Conservation (phyloP, 2,329 filamentous ascomycete genomes). For the Juglanconis sp. region DNA sequence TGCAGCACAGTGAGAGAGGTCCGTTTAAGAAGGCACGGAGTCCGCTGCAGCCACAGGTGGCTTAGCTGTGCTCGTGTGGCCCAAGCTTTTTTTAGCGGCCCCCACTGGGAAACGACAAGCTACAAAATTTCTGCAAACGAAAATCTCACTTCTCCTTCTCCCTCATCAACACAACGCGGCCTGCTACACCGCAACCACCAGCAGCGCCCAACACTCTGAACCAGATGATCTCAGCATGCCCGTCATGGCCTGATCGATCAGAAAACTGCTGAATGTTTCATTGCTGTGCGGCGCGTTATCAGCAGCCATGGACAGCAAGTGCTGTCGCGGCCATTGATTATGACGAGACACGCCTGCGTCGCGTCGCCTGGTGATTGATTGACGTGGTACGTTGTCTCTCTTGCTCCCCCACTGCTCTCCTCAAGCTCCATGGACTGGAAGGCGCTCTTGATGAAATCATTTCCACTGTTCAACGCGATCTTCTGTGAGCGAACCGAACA, state of each 20-base stretch:
- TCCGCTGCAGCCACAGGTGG: not conserved
- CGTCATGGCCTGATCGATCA: not conserved
- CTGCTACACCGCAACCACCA: not conserved
- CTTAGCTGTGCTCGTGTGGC: not conserved
- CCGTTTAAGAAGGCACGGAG: too few species aligned
- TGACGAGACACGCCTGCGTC: not conserved
- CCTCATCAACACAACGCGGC: not conserved
- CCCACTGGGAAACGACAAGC: not conserved
- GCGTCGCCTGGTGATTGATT: not conserved
- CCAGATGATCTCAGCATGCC: not conserved
- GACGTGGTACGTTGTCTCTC: constrained; percentile 4
- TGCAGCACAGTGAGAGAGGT: too few species aligned
- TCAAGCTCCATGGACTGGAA: constrained; percentile 12
- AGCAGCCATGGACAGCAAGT: constrained; percentile 1
- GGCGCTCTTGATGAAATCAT: constrained; percentile 51
- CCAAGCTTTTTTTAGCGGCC: not conserved
- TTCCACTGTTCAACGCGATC: constrained; percentile 59
- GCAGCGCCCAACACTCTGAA: not conserved
- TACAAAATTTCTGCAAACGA: not conserved
- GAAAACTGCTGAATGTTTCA: not conserved
- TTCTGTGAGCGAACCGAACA: constrained; percentile 57
- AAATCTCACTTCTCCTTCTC: not conserved
- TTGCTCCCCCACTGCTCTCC: not conserved
- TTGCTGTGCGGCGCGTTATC: not conserved
- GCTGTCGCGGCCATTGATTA: constrained; percentile 13